Conservation (phyloP, 768 basidiomycete species). For the Pisolithus albus region DNA sequence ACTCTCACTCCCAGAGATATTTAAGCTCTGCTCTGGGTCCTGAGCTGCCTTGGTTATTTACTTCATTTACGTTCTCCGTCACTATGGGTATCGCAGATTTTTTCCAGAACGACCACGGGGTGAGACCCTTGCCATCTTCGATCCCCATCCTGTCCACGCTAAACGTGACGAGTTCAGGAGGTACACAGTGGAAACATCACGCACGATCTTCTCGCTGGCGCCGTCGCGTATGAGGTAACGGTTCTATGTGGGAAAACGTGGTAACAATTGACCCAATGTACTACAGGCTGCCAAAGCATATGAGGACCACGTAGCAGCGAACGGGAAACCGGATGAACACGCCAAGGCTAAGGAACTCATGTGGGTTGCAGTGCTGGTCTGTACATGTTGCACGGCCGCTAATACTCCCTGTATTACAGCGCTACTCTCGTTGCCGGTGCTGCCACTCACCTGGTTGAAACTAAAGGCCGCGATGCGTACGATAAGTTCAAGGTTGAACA, state of each 20-base stretch:
- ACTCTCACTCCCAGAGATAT: too few species aligned
- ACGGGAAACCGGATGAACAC: constrained; percentile 16
- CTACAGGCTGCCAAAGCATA: constrained; percentile 14
- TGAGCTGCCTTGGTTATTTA: too few species aligned
- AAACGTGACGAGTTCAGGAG: not conserved
- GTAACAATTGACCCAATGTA: not conserved
- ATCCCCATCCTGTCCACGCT: not conserved
- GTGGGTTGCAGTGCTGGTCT: constrained; percentile 2
- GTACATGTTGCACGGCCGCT: not conserved
- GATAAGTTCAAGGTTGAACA: not conserved
- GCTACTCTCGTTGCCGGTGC: constrained; percentile 9
- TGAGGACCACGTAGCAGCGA: constrained; percentile 7
- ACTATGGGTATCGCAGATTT: not conserved
- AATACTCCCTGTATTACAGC: constrained; percentile 3
- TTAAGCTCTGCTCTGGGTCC: too few species aligned
- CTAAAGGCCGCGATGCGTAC: constrained; percentile 9
- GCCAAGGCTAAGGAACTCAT: constrained; percentile 17
- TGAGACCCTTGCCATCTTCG: not conserved
- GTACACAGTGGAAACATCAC: constrained; percentile 6
- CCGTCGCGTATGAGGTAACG: constrained; percentile 13
- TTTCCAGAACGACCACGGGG: not conserved
- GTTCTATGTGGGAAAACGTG: not conserved
- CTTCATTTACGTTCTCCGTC: too few species aligned
- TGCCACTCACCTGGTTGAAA: constrained; percentile 6
- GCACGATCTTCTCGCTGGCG: constrained; percentile 18